A percentile compares a stretch with the other conserved stretches of the same genome.
Conservation (phyloP, 805 yeast genomes). For the Starmerella apis region DNA sequence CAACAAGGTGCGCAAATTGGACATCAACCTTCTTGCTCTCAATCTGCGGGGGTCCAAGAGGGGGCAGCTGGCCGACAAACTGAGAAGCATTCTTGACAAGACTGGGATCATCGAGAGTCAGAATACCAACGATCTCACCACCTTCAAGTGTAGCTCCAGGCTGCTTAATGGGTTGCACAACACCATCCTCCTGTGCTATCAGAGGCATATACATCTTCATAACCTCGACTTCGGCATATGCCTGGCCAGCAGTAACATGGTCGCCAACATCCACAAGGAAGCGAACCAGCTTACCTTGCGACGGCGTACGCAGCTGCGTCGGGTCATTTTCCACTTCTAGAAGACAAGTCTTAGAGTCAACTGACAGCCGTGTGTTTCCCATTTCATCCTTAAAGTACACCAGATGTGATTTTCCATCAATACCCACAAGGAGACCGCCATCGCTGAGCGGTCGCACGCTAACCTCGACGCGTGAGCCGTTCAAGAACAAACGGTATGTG, state of each 20-base stretch:
- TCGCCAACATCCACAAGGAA: conserved; percentile 93
- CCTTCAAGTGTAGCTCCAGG: conserved; percentile 97
- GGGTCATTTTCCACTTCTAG: conserved; percentile 96
- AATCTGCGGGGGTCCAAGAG: conserved; percentile 69
- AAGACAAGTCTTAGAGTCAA: conserved; percentile 88
- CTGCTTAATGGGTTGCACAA: conserved; percentile 84
- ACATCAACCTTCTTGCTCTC: conserved; percentile 79
- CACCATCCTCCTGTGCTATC: conserved; percentile 86
- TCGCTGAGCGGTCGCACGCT: conserved; percentile 84
- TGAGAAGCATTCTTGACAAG: conserved; percentile 95
- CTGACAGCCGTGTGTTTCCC: conserved; percentile 85
- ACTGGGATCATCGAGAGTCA: conserved; percentile 91
- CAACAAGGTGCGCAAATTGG: conserved; percentile 48
- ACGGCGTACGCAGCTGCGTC: conserved; percentile 95
- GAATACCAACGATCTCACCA: conserved; percentile 92
- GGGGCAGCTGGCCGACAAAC: conserved; percentile 87
- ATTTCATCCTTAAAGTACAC: conserved; percentile 98
- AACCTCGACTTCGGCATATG: conserved; percentile 97
- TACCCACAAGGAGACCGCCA: conserved; percentile 80
- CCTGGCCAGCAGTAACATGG: conserved; percentile 80
- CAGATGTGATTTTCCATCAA: conserved; percentile 89
- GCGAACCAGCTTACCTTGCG: conserved; percentile 95
- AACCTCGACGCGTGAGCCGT: conserved; percentile 82
- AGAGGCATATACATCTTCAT: conserved; percentile 99
- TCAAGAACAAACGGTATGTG: conserved; percentile 76